Evolutionary conservation across 345 rosid species (phyloP).

Genomic region (Eucalyptus paniculata): DNA sequence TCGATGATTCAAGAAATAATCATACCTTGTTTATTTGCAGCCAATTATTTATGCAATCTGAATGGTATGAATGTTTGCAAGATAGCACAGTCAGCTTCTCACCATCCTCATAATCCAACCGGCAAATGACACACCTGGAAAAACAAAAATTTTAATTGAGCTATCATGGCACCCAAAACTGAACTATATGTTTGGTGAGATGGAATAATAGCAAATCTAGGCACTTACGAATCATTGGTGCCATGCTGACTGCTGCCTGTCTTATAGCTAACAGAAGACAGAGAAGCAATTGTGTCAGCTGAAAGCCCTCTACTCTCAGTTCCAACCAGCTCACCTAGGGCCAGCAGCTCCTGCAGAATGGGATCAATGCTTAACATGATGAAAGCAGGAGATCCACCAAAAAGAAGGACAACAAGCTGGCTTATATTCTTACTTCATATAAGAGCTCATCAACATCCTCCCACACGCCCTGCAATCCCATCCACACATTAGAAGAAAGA

Average conservation of each 20-base stretch:
- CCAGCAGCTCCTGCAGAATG: slow-evolving; percentile 69
- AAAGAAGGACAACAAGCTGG: not conserved
- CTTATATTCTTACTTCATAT: slow-evolving; percentile 48
- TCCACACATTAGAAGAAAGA: not conserved
- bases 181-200: not conserved
- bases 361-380: not conserved
- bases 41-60: slow-evolving; percentile 94
- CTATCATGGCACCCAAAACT: not conserved
- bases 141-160: not conserved
- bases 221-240: slow-evolving; percentile 75
- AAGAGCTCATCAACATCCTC: slow-evolving; percentile 92
- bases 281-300: slow-evolving; percentile 59
- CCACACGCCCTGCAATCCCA: slow-evolving; percentile 61
- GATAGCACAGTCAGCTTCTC: slow-evolving; percentile 75
- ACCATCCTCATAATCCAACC: slow-evolving; percentile 77
- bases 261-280: slow-evolving; percentile 63
- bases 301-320: slow-evolving; percentile 93
- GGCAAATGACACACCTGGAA: slow-evolving; percentile 88
- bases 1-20: not conserved
- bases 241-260: slow-evolving; percentile 71
- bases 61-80: slow-evolving; percentile 91
- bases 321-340: slow-evolving; percentile 85
- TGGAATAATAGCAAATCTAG: not conserved
- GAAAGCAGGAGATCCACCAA: not conserved
- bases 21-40: slow-evolving; percentile 86